Evolutionary conservation across 148 eudicot species (phyloP).

Genomic region (Arbutus unedo): DNA sequence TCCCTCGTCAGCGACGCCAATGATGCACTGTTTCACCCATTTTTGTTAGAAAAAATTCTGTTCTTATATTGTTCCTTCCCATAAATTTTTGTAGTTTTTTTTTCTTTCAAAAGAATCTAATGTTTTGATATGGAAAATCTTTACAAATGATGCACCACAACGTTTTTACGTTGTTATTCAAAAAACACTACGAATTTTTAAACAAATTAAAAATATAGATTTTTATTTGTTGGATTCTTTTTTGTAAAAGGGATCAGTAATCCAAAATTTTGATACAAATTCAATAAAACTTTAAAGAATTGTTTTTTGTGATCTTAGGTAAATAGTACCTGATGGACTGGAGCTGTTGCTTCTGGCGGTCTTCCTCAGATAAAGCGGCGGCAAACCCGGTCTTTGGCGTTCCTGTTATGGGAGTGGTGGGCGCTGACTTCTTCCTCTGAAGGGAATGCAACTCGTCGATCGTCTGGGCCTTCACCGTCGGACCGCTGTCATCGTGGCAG

Average conservation of each 20-base stretch:
- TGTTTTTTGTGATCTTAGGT: too few species aligned
- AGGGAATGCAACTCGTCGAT: constrained; percentile 82
- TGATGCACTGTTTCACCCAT: constrained; percentile 53
- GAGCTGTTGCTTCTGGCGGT: constrained; percentile 67
- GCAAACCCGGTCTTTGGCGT: constrained; percentile 12
- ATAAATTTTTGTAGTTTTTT: neutral
- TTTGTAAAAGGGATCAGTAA: too few species aligned
- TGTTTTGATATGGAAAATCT: neutral
- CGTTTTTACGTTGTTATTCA: too few species aligned
- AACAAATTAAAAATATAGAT: neutral
- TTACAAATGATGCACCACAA: too few species aligned
- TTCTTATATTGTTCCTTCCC: too few species aligned
- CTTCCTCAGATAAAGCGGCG: constrained; percentile 47
- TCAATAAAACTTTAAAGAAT: too few species aligned
- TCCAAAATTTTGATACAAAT: too few species aligned
- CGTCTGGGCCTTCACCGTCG: constrained; percentile 71
- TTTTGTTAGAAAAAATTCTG: too few species aligned
- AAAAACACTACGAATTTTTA: neutral
- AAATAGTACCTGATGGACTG: constrained; percentile 74
- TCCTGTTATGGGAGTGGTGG: constrained; percentile 52
- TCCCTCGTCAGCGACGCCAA: constrained; percentile 88
- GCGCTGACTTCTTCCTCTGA: constrained; percentile 75
- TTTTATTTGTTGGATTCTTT: neutral
- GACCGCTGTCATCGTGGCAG: constrained; percentile 66
- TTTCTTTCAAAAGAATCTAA: neutral